Percentiles rank a stretch among this genome's conserved stretches.
Conservation (phyloP, 2,329 filamentous ascomycete genomes). For the Monilinia laxa region DNA sequence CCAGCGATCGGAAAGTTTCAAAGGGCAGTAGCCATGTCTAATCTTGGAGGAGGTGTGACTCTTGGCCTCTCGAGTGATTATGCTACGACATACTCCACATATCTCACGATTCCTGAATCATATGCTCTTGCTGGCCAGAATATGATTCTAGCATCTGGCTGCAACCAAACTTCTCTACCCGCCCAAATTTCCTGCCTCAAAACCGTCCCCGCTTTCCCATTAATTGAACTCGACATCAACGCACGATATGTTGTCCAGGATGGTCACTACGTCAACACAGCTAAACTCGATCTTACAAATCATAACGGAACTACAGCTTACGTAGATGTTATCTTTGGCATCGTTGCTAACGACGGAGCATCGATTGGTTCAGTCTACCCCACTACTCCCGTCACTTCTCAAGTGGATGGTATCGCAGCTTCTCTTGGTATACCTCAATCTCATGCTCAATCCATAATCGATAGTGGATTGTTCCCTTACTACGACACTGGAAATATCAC, state of each 20-base stretch:
- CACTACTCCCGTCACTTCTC: slow-evolving; percentile 44
- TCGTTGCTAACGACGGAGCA: slow-evolving; percentile 50
- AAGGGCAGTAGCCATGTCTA: slow-evolving; percentile 51
- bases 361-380: slow-evolving; percentile 50
- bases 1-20: slow-evolving; percentile 49
- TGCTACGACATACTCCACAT: slow-evolving; percentile 54
- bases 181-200: slow-evolving; percentile 50
- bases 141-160: slow-evolving; percentile 50
- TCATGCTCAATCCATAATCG: slow-evolving; percentile 45
- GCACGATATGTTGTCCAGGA: slow-evolving; percentile 56
- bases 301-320: slow-evolving; percentile 48
- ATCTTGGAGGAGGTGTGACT: slow-evolving; percentile 52
- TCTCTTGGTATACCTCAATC: slow-evolving; percentile 49
- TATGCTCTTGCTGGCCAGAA: slow-evolving; percentile 49
- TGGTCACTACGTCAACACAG: slow-evolving; percentile 50
- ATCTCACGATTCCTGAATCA: slow-evolving; percentile 51
- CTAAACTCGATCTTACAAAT: slow-evolving; percentile 47
- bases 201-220: slow-evolving; percentile 43
- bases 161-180: slow-evolving; percentile 45
- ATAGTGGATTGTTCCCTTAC: slow-evolving; percentile 50
- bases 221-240: slow-evolving; percentile 44
- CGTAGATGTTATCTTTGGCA: slow-evolving; percentile 54
- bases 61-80: slow-evolving; percentile 50
- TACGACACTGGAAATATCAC: slow-evolving; percentile 51
- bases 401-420: slow-evolving; percentile 46